Percentiles rank a stretch among this genome's conserved stretches.
Conservation (phyloP, 1,139 yeast species). For the Saccharomycopsis hybrid region DNA sequence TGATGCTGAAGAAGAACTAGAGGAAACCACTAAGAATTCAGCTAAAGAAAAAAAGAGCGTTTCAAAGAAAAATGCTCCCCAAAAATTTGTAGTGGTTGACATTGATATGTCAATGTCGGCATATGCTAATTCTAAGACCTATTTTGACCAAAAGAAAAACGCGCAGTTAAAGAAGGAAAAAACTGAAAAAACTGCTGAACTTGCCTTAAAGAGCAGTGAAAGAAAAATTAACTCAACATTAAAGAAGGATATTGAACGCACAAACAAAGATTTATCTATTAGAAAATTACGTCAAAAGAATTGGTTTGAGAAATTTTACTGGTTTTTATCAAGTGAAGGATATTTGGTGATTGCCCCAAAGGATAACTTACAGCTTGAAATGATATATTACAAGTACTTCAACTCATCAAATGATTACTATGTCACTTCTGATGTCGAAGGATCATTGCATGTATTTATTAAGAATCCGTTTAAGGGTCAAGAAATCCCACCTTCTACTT, state of each 20-base stretch:
- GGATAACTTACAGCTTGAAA: constrained; percentile 77
- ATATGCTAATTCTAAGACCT: constrained; percentile 84
- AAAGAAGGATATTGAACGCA: constrained; percentile 54
- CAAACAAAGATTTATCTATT: constrained; percentile 49
- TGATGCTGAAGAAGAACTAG: constrained; percentile 21
- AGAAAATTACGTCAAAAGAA: constrained; percentile 63
- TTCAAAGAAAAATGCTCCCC: constrained; percentile 23
- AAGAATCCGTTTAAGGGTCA: constrained; percentile 34
- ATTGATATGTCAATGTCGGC: constrained; percentile 71
- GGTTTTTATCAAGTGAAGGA: constrained; percentile 91
- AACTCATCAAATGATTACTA: constrained; percentile 60
- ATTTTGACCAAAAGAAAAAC: constrained; percentile 70
- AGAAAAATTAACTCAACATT: constrained; percentile 70
- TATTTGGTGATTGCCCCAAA: constrained; percentile 83
- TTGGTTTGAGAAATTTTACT: constrained; percentile 91
- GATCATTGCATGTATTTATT: constrained; percentile 40
- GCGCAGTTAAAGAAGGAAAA: constrained; percentile 76
- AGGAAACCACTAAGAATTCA: too few relatives aligned
- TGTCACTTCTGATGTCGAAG: constrained; percentile 71
- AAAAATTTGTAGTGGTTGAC: constrained; percentile 44
- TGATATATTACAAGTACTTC: constrained; percentile 74
- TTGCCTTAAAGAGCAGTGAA: constrained; percentile 83
- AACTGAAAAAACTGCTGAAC: constrained; percentile 70
- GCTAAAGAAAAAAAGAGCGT: too few relatives aligned
- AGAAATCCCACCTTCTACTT: constrained; percentile 73